A percentile compares a stretch with the other conserved stretches of the same genome.
phyloP scores from a whole-genome alignment of 495 filamentous ascomycete genomes.

The Neurospora sp. region DNA sequence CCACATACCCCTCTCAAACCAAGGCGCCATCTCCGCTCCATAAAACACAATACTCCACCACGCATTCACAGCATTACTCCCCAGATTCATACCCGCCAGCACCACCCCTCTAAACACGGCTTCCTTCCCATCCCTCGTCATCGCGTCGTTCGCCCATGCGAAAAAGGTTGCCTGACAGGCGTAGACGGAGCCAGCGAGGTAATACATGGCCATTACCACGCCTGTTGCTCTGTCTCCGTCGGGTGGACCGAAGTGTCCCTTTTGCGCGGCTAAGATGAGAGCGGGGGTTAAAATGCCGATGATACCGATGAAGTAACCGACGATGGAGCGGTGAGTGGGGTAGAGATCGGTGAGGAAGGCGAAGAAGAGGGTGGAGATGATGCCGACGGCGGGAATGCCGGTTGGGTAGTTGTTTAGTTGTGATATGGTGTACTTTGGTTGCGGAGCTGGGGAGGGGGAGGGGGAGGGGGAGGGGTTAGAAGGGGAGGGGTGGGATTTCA shows the following conservation, averaged over 20 bases:
- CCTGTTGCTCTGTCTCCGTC: conserved; percentile 3
- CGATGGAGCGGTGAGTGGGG: conserved; percentile 38
- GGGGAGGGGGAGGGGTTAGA: background rate
- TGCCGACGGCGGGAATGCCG: conserved; percentile 41
- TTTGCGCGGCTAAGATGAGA: conserved; percentile 37
- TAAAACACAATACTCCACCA: conserved; percentile 62
- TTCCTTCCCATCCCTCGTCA: conserved; percentile 30
- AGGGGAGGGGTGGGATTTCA: conserved; percentile 21
- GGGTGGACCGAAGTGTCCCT: conserved; percentile 10
- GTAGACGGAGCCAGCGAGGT: conserved; percentile 46
- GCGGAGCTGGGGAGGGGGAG: no score
- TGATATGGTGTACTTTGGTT: conserved; percentile 27
- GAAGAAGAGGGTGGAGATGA: conserved; percentile 46
- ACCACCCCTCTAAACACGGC: conserved; percentile 37
- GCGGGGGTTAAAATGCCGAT: conserved; percentile 37
- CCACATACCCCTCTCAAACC: conserved; percentile 50
- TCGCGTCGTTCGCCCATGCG: conserved; percentile 51
- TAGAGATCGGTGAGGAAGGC: conserved; percentile 44
- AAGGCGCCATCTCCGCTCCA: conserved; percentile 45
- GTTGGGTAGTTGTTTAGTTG: conserved; percentile 45
- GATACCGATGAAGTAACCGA: conserved; percentile 44
- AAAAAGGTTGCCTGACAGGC: conserved; percentile 53
- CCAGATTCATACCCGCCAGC: conserved; percentile 49
- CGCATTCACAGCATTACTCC: conserved; percentile 47
- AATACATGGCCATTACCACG: conserved; percentile 42